Evolutionary conservation across 495 filamentous ascomycete species (phyloP), one percentile per base, ranked within the genome.

Genomic region (Annulohypoxylon stygium): DNA sequence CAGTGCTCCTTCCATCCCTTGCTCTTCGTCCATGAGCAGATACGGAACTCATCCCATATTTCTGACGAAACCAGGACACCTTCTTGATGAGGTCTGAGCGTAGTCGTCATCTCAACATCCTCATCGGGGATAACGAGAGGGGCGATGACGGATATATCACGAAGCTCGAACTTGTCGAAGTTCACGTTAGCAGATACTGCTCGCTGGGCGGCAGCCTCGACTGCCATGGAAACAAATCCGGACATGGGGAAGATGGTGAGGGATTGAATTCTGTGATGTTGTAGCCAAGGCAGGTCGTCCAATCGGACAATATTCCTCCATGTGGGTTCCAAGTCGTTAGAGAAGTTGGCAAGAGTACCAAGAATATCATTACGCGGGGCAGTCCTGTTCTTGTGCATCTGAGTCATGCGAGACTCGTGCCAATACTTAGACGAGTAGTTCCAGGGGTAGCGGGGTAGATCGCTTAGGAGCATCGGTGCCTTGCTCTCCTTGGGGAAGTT

Each of bases 231-330:
- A 30, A 89, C 71, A 64, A 87, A 91, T 0, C 84, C 87, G 6
- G 89, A 84, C 62, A 86, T 87, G n/a, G 91, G 91, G 67, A 90
- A 90, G 0, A 93, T 79, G 1, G 78, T 82, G 54, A 83, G 59
- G 1, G 78, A 81, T 51, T 86, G 84, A 45, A 88, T 76, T 61
- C 73, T 79, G 76, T 90, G 88, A 45, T 88, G 86, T 11, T 77
- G 60, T 1, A 90, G 57, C 88, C 87, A 91, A 0, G 86, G 85
- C 0, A 84, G 69, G 55, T 90, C 87, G 11, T 80, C 76, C 0
- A 84, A 34, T 14, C 82, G 79, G 30, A 91, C 61, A 36, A 86
- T 78, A 57, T 89, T 86, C 20, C 83, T 76, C 89, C 89, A 91
- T 1, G 78, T 79, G 3, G 84, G 79, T 55, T 88, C 83, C 4